Evolutionary conservation across 2,329 filamentous ascomycete species (phyloP).

Genomic region (Pseudogymnoascus sp.): DNA sequence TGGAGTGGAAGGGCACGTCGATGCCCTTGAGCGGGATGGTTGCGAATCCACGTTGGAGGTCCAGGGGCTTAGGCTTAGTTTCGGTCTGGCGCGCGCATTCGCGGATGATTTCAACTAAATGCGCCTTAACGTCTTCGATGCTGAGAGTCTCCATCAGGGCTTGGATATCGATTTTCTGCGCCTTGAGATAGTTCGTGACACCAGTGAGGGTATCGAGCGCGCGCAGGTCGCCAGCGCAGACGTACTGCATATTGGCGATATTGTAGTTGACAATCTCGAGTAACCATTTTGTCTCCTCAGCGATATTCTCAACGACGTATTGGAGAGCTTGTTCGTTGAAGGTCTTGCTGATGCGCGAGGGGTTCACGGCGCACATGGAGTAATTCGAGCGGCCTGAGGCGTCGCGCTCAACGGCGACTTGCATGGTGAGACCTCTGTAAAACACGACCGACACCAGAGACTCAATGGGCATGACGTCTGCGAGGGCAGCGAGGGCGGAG

Average conservation of each 20-base stretch:
- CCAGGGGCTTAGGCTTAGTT: conserved; percentile 77
- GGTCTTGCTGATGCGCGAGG: conserved; percentile 93
- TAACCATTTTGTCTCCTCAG: conserved; percentile 89
- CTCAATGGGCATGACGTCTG: conserved; percentile 99
- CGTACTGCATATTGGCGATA: conserved; percentile 68
- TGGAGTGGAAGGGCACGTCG: conserved; percentile 98
- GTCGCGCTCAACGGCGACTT: conserved; percentile 96
- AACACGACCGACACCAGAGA: conserved; percentile 96
- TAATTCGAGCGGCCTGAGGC: conserved; percentile 91
- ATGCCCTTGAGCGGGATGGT: conserved; percentile 96
- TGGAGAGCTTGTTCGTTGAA: conserved; percentile 97
- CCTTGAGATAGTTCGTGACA: conserved; percentile 88
- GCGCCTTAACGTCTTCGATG: conserved; percentile 83
- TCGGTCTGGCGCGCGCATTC: conserved; percentile 81
- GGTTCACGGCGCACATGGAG: conserved; percentile 98
- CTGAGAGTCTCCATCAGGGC: conserved; percentile 77
- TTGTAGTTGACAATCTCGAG: conserved; percentile 99
- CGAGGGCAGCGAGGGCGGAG: conserved; percentile 88
- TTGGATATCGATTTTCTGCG: conserved; percentile 95
- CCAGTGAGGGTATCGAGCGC: conserved; percentile 58
- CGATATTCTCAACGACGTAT: conserved; percentile 92
- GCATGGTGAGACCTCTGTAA: conserved; percentile 98
- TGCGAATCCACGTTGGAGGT: conserved; percentile 89
- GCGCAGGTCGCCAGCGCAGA: conserved; percentile 61
- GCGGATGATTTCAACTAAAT: conserved; percentile 83